These are phyloP conservation scores for Tricholoma matsutake DNA, from an alignment of 768 basidiomycete genomes.

Conservation along the genomic window DNA sequence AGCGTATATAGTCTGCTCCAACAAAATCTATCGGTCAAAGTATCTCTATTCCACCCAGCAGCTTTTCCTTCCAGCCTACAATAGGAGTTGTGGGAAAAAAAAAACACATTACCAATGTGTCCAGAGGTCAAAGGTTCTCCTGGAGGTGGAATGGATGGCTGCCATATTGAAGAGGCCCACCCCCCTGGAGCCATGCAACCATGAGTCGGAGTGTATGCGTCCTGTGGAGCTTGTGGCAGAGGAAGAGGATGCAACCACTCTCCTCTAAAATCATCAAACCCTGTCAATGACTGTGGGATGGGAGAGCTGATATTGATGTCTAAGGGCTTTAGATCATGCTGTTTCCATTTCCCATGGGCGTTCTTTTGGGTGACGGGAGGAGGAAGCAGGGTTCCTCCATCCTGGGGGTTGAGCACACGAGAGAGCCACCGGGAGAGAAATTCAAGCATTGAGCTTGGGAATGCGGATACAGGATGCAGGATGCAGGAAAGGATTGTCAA, in stretches of 20 bases:
- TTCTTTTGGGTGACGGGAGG: slow-evolving; percentile 25
- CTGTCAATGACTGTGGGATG: slow-evolving; percentile 34
- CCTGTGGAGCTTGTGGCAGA: not conserved
- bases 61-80: too few relatives aligned
- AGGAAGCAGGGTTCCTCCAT: slow-evolving; percentile 22
- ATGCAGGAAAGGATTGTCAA: not conserved
- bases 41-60: too few relatives aligned
- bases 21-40: too few relatives aligned
- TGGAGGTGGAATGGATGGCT: too few relatives aligned
- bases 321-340: slow-evolving; percentile 10
- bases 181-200: slow-evolving; percentile 33
- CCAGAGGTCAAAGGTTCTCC: too few relatives aligned
- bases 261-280: slow-evolving; percentile 14
- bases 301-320: slow-evolving; percentile 29
- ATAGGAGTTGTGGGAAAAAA: too few relatives aligned
- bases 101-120: too few relatives aligned
- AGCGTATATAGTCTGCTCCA: too few relatives aligned
- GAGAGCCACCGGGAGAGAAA: slow-evolving; percentile 26
- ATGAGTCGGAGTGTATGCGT: slow-evolving; percentile 21
- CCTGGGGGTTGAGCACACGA: slow-evolving; percentile 7
- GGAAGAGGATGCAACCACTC: slow-evolving; percentile 10
- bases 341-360: slow-evolving; percentile 16
- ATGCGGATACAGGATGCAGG: not conserved
- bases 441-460: slow-evolving; percentile 18
- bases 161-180: too few relatives aligned